Base-by-base conservation (phyloP, 2,329 filamentous ascomycete genomes). In the Rhinocladiella mackenziei region DNA sequence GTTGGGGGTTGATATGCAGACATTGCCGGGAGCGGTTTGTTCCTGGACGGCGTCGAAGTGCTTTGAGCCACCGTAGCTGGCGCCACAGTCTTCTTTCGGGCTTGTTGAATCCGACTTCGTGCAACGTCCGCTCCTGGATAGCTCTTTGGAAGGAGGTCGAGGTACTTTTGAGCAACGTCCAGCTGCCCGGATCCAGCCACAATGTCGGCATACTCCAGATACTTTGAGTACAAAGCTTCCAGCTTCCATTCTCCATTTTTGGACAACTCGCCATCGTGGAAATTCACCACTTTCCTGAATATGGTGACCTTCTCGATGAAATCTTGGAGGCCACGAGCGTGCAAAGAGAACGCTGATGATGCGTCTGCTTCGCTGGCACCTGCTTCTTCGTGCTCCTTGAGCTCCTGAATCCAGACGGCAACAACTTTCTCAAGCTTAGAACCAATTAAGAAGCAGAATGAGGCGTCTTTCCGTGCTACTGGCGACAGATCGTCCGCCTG, bases 231-330 rank as follows among this genome's bases (percentile, higher is more conserved):
- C 40, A 98, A 72, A 2, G 83, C 75, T 26, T 81, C 77, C 48
- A 98, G 80, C 69, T 94, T 96, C 91, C 91, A 98, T 57, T 83
- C 86, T 1, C 82, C 81, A 7, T 78, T 74, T 56, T 86, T 78
- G 15, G 55, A 47, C 53, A 79, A 78, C 60, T 96, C 89, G 6
- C 70, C 67, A 62, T 98, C 92, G 58, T 85, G 72, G 71, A 96
- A 98, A 60, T 91, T 89, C 51, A 89, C 89, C 31, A 96, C 89
- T 56, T 92, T 80, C 42, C 92, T 84, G 81, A 98, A 98, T 41
- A 98, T 80, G 0, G 89, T 94, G 34, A 98, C 92, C 74, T 98
- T 98, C 70, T 98, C 92, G 51, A 98, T 94, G 61, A 98, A 91
- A 55, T 86, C 83, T 65, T 97, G 92, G 31, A 98, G 72, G 34